These are phyloP conservation scores for Sarocladium kiliense DNA, from an alignment of 2,329 filamentous ascomycete species.

Conservation along the genomic window DNA sequence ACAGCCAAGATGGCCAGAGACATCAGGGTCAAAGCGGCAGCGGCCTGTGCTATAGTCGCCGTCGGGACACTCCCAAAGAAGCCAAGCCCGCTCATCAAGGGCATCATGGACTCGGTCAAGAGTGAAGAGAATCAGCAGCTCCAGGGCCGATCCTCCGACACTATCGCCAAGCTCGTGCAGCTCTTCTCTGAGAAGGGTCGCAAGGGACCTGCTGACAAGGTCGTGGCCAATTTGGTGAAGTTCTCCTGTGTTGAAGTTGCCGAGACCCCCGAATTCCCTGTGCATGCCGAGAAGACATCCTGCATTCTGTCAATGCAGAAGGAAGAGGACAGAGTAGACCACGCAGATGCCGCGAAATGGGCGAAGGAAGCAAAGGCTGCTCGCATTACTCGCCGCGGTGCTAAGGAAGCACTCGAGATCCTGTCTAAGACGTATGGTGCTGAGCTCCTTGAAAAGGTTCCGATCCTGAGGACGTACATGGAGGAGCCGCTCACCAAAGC, in stretches of 20 bases:
- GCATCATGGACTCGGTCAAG: conserved; percentile 97
- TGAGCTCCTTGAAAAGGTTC: conserved; percentile 74
- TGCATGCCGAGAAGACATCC: conserved; percentile 71
- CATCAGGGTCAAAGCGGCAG: conserved; percentile 77
- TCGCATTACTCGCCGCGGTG: conserved; percentile 83
- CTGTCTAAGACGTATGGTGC: conserved; percentile 74
- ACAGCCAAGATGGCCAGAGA: conserved; percentile 76
- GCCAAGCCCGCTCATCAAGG: conserved; percentile 86
- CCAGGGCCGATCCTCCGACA: conserved; percentile 78
- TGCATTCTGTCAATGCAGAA: conserved; percentile 92
- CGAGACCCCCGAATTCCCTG: conserved; percentile 90
- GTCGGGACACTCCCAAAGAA: conserved; percentile 88
- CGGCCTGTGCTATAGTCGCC: conserved; percentile 83
- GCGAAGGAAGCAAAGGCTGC: conserved; percentile 85
- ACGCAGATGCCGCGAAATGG: conserved; percentile 84
- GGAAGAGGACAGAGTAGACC: conserved; percentile 92
- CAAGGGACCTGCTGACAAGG: conserved; percentile 85
- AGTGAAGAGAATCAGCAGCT: conserved; percentile 86
- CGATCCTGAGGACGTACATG: conserved; percentile 76
- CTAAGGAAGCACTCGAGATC: conserved; percentile 90
- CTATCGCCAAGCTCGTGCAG: conserved; percentile 80
- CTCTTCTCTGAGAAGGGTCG: conserved; percentile 77
- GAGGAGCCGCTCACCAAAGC: conserved; percentile 72
- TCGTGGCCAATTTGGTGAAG: conserved; percentile 91
- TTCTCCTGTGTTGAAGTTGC: conserved; percentile 98